These are phyloP conservation scores for Heterobasidion annosum DNA, from an alignment of 1,284 basidiomycete genomes.

Conservation along the genomic window DNA sequence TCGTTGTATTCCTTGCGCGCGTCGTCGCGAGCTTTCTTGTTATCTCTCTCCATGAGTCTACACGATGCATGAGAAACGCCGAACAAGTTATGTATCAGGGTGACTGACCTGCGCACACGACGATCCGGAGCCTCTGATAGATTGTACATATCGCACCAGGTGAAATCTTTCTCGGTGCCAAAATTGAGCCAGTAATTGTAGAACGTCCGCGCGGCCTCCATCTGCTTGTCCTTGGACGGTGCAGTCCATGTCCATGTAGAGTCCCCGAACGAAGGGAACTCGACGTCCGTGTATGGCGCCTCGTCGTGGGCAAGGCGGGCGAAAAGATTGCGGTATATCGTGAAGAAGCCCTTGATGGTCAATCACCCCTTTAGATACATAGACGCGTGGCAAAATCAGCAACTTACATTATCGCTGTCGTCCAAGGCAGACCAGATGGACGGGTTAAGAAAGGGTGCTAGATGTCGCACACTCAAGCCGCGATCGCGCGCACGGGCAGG, in stretches of 20 bases:
- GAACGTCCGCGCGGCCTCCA: slow-evolving; percentile 58
- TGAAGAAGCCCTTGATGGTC: slow-evolving; percentile 72
- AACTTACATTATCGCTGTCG: slow-evolving; percentile 62
- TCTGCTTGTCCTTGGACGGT: slow-evolving; percentile 29
- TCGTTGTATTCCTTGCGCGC: slow-evolving; percentile 92
- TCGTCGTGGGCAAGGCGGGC: slow-evolving; percentile 82
- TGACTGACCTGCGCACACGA: slow-evolving; percentile 59
- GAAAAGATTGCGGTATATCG: slow-evolving; percentile 87
- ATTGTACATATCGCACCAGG: slow-evolving; percentile 87
- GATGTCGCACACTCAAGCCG: slow-evolving; percentile 74
- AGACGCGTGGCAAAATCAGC: not conserved
- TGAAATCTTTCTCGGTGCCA: slow-evolving; percentile 82
- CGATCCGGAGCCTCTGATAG: slow-evolving; percentile 81
- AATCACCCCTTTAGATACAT: not conserved
- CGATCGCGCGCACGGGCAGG: slow-evolving; percentile 66
- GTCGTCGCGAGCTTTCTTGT: slow-evolving; percentile 85
- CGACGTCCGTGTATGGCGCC: slow-evolving; percentile 37
- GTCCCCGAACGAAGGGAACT: slow-evolving; percentile 80
- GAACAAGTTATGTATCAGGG: too few relatives aligned
- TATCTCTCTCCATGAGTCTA: slow-evolving; percentile 93
- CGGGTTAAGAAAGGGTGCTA: slow-evolving; percentile 82
- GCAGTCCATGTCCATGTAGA: slow-evolving; percentile 68
- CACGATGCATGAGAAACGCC: not conserved
- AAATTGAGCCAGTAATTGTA: slow-evolving; percentile 89
- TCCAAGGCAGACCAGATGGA: slow-evolving; percentile 66